Conservation (phyloP, 306 rosid species). For the Quercus parvula region DNA sequence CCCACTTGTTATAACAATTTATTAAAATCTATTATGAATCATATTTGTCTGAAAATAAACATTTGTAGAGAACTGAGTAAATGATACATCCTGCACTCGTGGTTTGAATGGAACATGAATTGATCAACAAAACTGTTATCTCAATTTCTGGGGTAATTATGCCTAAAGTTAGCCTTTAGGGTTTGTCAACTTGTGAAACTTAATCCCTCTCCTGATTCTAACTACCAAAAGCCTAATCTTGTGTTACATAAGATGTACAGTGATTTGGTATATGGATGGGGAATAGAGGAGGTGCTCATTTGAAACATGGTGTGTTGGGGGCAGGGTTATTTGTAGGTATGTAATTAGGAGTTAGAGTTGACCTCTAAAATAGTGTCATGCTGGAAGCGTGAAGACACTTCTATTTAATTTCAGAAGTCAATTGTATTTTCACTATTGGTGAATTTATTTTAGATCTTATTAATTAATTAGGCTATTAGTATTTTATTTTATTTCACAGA, state of each 20-base stretch:
- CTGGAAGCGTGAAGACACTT: too few species aligned
- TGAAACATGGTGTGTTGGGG: not conserved
- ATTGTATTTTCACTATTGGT: too few species aligned
- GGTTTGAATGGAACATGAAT: not conserved
- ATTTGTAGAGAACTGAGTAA: not conserved
- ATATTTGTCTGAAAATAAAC: not conserved
- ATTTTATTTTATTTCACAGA: too few species aligned
- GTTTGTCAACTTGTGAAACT: not conserved
- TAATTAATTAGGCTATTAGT: too few species aligned
- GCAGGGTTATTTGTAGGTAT: not conserved
- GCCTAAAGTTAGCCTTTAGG: too few species aligned
- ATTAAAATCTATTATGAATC: not conserved
- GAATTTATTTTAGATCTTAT: too few species aligned
- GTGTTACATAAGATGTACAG: not conserved
- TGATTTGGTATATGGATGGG: not conserved
- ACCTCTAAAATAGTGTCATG: too few species aligned
- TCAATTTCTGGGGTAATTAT: not conserved
- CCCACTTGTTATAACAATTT: not conserved
- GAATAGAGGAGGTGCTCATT: not conserved
- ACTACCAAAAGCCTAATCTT: not conserved
- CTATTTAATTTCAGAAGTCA: too few species aligned
- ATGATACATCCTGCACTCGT: not conserved
- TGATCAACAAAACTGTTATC: not conserved
- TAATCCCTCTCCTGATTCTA: not conserved
- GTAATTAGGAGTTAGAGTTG: not conserved